Evolutionary conservation across 2,329 filamentous ascomycete genomes (phyloP).

Genomic region (Thelonectria blattea): DNA sequence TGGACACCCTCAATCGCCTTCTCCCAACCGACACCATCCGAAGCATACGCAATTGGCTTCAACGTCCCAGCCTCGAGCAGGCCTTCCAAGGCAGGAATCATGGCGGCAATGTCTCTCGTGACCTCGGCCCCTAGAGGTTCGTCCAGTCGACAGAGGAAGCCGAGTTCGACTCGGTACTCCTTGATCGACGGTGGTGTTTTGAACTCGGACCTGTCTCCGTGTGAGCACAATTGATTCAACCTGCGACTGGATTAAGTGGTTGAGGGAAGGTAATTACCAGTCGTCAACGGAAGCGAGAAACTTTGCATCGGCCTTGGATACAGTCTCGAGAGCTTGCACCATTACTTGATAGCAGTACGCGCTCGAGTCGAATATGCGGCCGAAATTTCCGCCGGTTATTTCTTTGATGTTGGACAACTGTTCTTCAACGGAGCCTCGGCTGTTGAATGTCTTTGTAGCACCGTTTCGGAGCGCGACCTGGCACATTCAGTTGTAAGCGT

Average conservation of each 20-base stretch:
- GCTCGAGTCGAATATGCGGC: constrained; percentile 43
- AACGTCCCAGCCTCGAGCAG: constrained; percentile 34
- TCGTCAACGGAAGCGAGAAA: constrained; percentile 44
- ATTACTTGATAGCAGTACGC: constrained; percentile 38
- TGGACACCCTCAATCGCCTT: constrained; percentile 31
- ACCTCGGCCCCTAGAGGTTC: constrained; percentile 24
- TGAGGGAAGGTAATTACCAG: constrained; percentile 34
- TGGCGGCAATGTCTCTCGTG: constrained; percentile 20
- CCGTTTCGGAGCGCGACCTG: constrained; percentile 40
- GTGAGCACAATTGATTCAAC: not conserved
- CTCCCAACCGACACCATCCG: constrained; percentile 35
- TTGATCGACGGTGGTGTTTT: constrained; percentile 31
- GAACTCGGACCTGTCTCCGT: constrained; percentile 30
- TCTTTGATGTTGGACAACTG: constrained; percentile 41
- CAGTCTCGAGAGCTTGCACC: constrained; percentile 38
- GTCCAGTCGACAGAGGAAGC: constrained; percentile 32
- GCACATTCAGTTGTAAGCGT: not conserved
- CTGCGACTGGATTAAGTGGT: too few species aligned
- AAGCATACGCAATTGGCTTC: constrained; percentile 32
- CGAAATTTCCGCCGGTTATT: constrained; percentile 44
- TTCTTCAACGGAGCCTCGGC: constrained; percentile 36
- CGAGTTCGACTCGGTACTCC: constrained; percentile 36
- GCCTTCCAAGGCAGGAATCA: constrained; percentile 32
- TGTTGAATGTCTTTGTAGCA: constrained; percentile 43
- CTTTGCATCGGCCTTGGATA: constrained; percentile 35